These are phyloP conservation scores for Sindora glabra DNA, from an alignment of 306 rosid species.

Conservation along the genomic window DNA sequence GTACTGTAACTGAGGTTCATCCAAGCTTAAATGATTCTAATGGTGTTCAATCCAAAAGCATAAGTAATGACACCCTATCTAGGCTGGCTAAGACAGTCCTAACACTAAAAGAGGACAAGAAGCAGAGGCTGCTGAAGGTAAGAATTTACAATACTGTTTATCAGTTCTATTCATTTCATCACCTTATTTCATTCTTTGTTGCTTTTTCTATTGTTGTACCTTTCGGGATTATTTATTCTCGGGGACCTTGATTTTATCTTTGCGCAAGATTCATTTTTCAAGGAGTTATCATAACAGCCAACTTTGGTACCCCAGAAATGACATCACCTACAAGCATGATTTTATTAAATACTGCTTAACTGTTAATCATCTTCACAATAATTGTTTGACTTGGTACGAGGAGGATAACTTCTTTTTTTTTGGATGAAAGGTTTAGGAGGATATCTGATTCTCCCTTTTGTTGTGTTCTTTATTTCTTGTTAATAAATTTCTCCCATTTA, in stretches of 20 bases:
- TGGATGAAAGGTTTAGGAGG: too few species aligned
- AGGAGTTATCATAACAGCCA: neutral
- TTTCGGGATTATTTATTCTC: neutral
- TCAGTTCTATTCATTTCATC: neutral
- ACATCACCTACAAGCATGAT: neutral
- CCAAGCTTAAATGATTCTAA: conserved; percentile 93
- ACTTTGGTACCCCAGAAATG: neutral
- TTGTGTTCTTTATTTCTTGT: too few species aligned
- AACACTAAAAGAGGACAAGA: conserved; percentile 63
- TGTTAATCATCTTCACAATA: neutral
- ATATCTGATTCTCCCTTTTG: too few species aligned
- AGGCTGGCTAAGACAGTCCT: conserved; percentile 73
- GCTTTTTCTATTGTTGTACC: too few species aligned
- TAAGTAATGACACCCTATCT: conserved; percentile 84
- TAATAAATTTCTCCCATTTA: too few species aligned
- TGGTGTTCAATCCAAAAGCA: conserved; percentile 88
- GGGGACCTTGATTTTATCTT: neutral
- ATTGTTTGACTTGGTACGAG: conserved; percentile 10
- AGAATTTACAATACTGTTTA: neutral
- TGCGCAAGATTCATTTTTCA: neutral
- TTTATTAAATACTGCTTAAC: neutral
- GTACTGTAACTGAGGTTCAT: conserved; percentile 91
- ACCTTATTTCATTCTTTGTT: neutral
- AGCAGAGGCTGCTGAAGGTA: conserved; percentile 77
- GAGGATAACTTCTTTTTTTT: too few species aligned